phyloP scores from a whole-genome alignment of 2,329 filamentous ascomycete species.

The Eurotiales sp. region DNA sequence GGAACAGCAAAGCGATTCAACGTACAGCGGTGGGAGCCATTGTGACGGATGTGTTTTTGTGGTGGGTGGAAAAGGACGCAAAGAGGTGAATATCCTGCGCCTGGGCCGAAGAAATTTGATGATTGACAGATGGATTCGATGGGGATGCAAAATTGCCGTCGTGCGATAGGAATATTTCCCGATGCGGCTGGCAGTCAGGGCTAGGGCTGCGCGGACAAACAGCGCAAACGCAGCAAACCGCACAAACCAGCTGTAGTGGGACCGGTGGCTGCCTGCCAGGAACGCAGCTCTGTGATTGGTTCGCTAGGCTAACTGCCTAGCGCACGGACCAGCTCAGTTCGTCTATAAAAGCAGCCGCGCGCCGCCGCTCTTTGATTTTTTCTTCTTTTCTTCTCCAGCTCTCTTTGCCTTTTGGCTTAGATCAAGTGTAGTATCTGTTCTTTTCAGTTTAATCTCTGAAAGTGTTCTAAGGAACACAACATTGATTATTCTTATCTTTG shows the following conservation, averaged over 20 bases:
- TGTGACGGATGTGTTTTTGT: slow-evolving; percentile 47
- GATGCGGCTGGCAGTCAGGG: slow-evolving; percentile 28
- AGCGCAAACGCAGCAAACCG: too few relatives aligned
- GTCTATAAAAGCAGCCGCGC: slow-evolving; percentile 29
- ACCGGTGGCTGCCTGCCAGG: neutral
- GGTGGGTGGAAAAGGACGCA: slow-evolving; percentile 57
- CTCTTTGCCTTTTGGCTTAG: slow-evolving; percentile 64
- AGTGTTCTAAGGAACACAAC: slow-evolving; percentile 67
- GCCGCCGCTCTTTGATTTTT: slow-evolving; percentile 32
- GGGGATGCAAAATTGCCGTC: neutral
- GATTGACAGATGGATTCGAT: slow-evolving; percentile 17
- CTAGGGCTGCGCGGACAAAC: slow-evolving; percentile 14
- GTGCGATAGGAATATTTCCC: slow-evolving; percentile 6
- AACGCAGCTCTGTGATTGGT: neutral
- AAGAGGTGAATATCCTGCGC: slow-evolving; percentile 92
- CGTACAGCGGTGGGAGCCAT: slow-evolving; percentile 90
- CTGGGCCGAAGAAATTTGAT: slow-evolving; percentile 30
- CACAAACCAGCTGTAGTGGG: too few relatives aligned
- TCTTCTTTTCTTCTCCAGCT: slow-evolving; percentile 45
- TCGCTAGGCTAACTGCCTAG: slow-evolving; percentile 13
- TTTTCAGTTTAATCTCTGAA: slow-evolving; percentile 97
- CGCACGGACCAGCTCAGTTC: slow-evolving; percentile 19
- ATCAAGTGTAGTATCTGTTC: slow-evolving; percentile 97
- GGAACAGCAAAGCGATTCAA: slow-evolving; percentile 90
- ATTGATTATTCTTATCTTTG: slow-evolving; percentile 85